These are phyloP conservation scores for Aureobasidium vineae DNA, from an alignment of 2,329 filamentous ascomycete genomes.

Conservation along the genomic window DNA sequence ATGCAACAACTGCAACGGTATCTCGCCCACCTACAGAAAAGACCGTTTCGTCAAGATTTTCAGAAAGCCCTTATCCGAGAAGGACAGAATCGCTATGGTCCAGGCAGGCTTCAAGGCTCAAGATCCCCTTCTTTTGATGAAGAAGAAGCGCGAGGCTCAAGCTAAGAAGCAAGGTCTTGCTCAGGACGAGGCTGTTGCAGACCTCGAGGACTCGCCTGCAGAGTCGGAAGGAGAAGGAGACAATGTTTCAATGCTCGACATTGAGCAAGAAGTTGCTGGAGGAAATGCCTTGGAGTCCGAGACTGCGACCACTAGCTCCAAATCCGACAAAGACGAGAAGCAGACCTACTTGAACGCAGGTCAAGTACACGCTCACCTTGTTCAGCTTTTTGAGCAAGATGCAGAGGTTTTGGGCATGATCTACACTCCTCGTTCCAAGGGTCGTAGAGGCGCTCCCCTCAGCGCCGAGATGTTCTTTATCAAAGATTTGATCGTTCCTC, in stretches of 20 bases:
- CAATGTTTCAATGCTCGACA: slow-evolving; percentile 41
- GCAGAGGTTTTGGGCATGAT: slow-evolving; percentile 79
- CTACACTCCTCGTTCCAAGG: slow-evolving; percentile 72
- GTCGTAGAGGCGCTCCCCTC: slow-evolving; percentile 55
- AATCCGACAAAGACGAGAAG: slow-evolving; percentile 37
- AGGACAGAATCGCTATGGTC: slow-evolving; percentile 75
- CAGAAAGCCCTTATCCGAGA: slow-evolving; percentile 70
- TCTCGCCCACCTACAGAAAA: slow-evolving; percentile 82
- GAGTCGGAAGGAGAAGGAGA: slow-evolving; percentile 40
- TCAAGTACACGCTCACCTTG: slow-evolving; percentile 77
- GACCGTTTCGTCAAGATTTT: slow-evolving; percentile 94
- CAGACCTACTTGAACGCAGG: slow-evolving; percentile 79
- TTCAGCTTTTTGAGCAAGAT: slow-evolving; percentile 81
- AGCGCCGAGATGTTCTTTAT: slow-evolving; percentile 93
- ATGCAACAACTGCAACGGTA: slow-evolving; percentile 66
- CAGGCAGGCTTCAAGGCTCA: slow-evolving; percentile 64
- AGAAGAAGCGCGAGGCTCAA: slow-evolving; percentile 47
- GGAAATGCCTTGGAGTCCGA: slow-evolving; percentile 56
- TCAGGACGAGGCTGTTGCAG: slow-evolving; percentile 68
- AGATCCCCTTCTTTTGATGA: slow-evolving; percentile 66
- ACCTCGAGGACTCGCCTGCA: slow-evolving; percentile 56
- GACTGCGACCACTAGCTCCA: slow-evolving; percentile 34
- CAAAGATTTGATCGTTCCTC: slow-evolving; percentile 79
- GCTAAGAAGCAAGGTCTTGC: slow-evolving; percentile 50
- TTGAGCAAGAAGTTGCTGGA: slow-evolving; percentile 44